Base-by-base conservation (phyloP, 2,329 filamentous ascomycete species). In the Fusarium graminum region DNA sequence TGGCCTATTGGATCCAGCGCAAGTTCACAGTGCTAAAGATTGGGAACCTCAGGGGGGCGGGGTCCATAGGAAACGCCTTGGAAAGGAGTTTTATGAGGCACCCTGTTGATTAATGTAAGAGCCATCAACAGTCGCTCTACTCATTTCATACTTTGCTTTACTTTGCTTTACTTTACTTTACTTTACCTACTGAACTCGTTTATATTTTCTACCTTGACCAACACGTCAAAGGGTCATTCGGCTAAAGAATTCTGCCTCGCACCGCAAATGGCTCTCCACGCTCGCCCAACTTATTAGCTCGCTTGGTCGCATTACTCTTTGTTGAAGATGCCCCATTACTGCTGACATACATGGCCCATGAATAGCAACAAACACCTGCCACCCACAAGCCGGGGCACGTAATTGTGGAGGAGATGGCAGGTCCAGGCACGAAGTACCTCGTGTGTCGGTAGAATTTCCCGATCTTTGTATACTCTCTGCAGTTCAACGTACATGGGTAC, bases 21-120 rank as follows among this genome's bases (percentile, higher is more conserved):
- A 58, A 29, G 52, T 38, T 53, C 65, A 63, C 65, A 68, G 65
- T 68, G 64, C 55, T 54, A 58, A 40, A 40, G 26, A 22, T 26
- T 29, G 30, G 13, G 29, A 32, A 45, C 30, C 29, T 62, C 57
- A 62, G 50, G 59, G 59, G 61, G 49, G n/a, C n/a, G 59, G 61
- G 22, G 22, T 22, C 22, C 22, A 22, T 22, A 6, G 22, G 22
- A 22, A 22, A 22, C 22, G 22, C 22, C 42, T 36, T 41, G 25
- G 25, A 47, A 34, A 57, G 39, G 36, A 46, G 32, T 53, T 46
- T 60, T 56, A 53, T 57, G 26, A 17, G 29, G 16, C 30, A 39
- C 57, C 58, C 57, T 63, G 58, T 56, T 41, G 41, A 28, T 52
- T 57, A 43, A 29, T 19, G 22, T 22, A 30, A 63, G 29, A 56